Base-by-base conservation (phyloP, 1,139 yeast genomes). In the Yamadazyma aaseri region DNA sequence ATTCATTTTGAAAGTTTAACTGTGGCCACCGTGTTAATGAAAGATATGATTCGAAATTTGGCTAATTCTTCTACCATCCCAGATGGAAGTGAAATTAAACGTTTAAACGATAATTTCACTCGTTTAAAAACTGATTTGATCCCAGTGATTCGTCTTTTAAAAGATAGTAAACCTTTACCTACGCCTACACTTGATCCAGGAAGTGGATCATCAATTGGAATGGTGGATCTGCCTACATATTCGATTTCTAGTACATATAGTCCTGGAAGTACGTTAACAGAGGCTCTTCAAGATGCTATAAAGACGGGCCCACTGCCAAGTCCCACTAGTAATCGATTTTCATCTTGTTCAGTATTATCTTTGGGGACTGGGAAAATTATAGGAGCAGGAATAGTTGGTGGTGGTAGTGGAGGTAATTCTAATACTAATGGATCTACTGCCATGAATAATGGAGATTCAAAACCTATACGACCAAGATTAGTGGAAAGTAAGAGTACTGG, bases 161-260 rank as follows among this genome's bases (percentile, higher is more conserved):
- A 76, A 41, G 81, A 76, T 39, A 63, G 69, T 20, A 76, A 76
- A 48, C 81, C 81, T 3, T 58, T 76, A 25, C 82, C 82, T 0
- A 72, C 79, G 0, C 81, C 82, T 3, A 72, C 76, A 1, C 45
- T 69, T 26, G 74, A 63, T 38, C 69, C 72, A 0, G 66, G 70
- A 3, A 50, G 60, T 4, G 42, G 47, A 0, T 12, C 28, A 7
- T 42, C 61, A 7, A 44, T 55, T 3, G 49, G 57, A 2, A 42
- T 51, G 5, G 41, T 57, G 25, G 64, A 61, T 17, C 63, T 68
- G 26, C 72, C 72, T 4, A 59, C 69, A 0, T 51, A 49, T 28
- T 55, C 65, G 4, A 31, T 55, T n/a, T 49, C 53, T 38, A 51
- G 56, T 30, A 26, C 41, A 20, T 35, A 35, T 25, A 32, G 37